A percentile compares a stretch with the other conserved stretches of the same genome.
Conservation (phyloP, 306 rosid genomes). For the Abrus precatorius region DNA sequence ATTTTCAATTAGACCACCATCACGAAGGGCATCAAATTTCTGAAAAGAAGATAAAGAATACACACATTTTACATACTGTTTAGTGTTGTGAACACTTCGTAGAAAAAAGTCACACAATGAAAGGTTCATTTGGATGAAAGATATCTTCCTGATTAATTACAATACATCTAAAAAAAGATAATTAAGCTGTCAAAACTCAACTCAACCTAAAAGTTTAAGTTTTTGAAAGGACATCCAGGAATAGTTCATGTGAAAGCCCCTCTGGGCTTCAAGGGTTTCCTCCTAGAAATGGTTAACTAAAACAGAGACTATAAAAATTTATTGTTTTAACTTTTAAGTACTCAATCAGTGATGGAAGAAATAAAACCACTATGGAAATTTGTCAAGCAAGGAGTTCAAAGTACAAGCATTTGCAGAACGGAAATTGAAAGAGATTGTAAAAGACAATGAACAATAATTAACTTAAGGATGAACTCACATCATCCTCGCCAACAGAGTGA, state of each 20-base stretch:
- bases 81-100: neutral
- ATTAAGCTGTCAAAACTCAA: conserved; percentile 14
- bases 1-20: conserved; percentile 65
- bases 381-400: conserved; percentile 3
- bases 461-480: conserved; percentile 69
- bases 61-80: conserved; percentile 32
- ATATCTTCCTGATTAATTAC: neutral
- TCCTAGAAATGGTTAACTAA: neutral
- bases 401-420: conserved; percentile 10
- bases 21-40: conserved; percentile 69
- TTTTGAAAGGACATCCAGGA: conserved; percentile 3
- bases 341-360: conserved; percentile 30
- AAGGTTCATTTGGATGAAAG: conserved; percentile 9
- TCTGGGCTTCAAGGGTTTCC: conserved; percentile 6
- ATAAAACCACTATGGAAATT: conserved; percentile 10
- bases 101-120: neutral
- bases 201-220: conserved; percentile 16
- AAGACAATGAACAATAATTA: conserved; percentile 24
- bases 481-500: conserved; percentile 85
- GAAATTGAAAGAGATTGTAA: neutral
- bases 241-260: conserved; percentile 1
- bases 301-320: neutral
- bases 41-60: conserved; percentile 40
- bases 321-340: conserved; percentile 3
- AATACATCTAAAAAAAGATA: conserved; percentile 2